Evolutionary conservation across 2,329 filamentous ascomycete species (phyloP), one percentile per base, ranked within the genome.

Genomic region (Colletotrichum tropicicola): DNA sequence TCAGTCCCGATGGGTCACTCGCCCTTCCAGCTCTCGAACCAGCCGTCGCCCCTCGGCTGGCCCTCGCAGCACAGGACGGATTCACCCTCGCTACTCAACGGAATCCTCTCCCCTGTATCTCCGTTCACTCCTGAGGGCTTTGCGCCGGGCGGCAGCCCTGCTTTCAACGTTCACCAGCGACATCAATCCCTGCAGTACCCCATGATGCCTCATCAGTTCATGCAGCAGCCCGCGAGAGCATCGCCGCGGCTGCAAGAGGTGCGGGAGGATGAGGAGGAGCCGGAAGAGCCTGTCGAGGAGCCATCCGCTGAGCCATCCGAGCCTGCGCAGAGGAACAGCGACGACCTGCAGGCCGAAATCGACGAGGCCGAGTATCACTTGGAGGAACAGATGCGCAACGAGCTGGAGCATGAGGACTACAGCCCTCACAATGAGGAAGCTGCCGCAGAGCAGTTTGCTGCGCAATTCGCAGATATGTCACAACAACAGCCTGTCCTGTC

Each of bases 281-380:
- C 77, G 21, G 91, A 92, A 68, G 91, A 92, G 63, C 75, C 77
- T 1, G 71, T 74, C 25, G 78, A 73, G 70, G 84, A 87, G 75
- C 86, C 80, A 60, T 82, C 81, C 9, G 86, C 84, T 2, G 86
- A 84, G 71, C 86, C 84, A 0, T 83, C 86, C 0, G 85, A 89
- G 70, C 80, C 84, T 9, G 59, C 70, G 10, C 77, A 78, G 48
- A 80, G 80, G 47, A 66, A 66, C 62, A 77, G 80, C 48, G 91
- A 94, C 70, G 94, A 94, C 70, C 84, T 97, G 23, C 93, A 97
- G 74, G 91, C 90, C 67, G 93, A 96, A 70, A 91, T 97, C 59
- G 91, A 96, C 52, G 92, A 94, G 72, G 91, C 92, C 5, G 92
- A 97, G 71, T 95, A 96, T 73, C 92, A 95, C 71, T 78, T 96